Base-by-base conservation (phyloP, 148 eudicot species). In the Camellia lanceoleosa region DNA sequence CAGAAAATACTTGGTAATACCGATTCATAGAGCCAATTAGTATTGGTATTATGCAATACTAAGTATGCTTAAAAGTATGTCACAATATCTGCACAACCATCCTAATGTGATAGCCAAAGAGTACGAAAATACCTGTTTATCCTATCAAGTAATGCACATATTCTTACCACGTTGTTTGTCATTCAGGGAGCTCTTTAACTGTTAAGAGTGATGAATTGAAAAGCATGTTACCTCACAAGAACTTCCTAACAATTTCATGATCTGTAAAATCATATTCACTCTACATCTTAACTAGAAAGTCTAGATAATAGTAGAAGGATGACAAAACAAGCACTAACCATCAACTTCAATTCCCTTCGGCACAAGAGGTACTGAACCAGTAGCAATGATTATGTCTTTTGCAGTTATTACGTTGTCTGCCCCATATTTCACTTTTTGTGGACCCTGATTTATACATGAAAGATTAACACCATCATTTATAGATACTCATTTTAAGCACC, bases 321-420 rank as follows among this genome's bases (percentile, higher is more conserved):
- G 43, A 49, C 62, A 66, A 64, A 42, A 76, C 55, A 75, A 71
- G 76, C 75, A 83, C 80, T 86, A 88, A 93, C 99, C 99, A 91
- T 96, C 99, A 82, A 93, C 90, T 89, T 96, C 99, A 78, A 96
- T 92, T 87, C 99, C 99, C 87, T 91, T 96, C 44, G 99, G 99
- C 54, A 96, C 99, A 77, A 89, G 80, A 54, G 99, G 99, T 73
- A 90, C 92, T 75, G 99, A 96, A 81, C 99, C 99, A 69, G 99
- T 96, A 47, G 99, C 99, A 86, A 96, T 91, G 80, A 96, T 92
- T 76, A 94, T 91, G 83, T 96, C 97, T 86, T 91, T 96, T 69
- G 99, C 98, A 23, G 94, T 93, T 80, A 94, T 85, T 47, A 90
- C 83, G 80, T 79, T 89, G 68, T 89, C 87, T 1, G 74, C 69